Conservation (phyloP, 306 rosid genomes). For the Gynostemma pentaphyllum region DNA sequence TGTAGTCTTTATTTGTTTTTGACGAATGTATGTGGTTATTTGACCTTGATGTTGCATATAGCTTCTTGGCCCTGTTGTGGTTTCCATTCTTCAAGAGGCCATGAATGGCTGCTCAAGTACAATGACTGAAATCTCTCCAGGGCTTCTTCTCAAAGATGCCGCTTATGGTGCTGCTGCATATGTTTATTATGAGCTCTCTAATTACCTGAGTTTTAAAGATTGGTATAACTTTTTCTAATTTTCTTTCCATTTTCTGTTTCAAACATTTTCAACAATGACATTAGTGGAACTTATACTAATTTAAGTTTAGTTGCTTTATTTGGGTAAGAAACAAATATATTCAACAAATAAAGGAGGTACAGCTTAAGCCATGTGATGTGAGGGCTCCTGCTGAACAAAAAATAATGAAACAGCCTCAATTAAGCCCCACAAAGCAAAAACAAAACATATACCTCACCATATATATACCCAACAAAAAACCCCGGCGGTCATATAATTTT, state of each 20-base stretch:
- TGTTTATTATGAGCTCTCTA: slow-evolving; percentile 95
- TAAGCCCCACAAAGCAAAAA: too few species aligned
- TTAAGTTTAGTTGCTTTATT: too few species aligned
- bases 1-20: slow-evolving; percentile 12
- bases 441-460: too few species aligned
- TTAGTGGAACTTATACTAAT: too few species aligned
- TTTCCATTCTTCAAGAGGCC: slow-evolving; percentile 84
- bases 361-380: too few species aligned
- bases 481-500: too few species aligned
- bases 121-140: slow-evolving; percentile 72
- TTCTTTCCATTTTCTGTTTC: neutral
- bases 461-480: too few species aligned
- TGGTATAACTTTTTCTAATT: slow-evolving; percentile 39
- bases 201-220: slow-evolving; percentile 80
- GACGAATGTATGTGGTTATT: slow-evolving; percentile 12
- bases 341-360: too few species aligned
- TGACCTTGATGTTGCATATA: slow-evolving; percentile 23
- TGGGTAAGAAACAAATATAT: too few species aligned
- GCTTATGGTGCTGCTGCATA: slow-evolving; percentile 96
- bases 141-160: slow-evolving; percentile 92
- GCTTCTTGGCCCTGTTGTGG: slow-evolving; percentile 94
- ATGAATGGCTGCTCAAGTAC: slow-evolving; percentile 75
- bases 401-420: too few species aligned
- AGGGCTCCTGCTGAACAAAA: too few species aligned
- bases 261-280: neutral